Percentiles rank a stretch among this genome's conserved stretches.
phyloP scores from a whole-genome alignment of 2,329 filamentous ascomycete species.

The Nemania serpens region DNA sequence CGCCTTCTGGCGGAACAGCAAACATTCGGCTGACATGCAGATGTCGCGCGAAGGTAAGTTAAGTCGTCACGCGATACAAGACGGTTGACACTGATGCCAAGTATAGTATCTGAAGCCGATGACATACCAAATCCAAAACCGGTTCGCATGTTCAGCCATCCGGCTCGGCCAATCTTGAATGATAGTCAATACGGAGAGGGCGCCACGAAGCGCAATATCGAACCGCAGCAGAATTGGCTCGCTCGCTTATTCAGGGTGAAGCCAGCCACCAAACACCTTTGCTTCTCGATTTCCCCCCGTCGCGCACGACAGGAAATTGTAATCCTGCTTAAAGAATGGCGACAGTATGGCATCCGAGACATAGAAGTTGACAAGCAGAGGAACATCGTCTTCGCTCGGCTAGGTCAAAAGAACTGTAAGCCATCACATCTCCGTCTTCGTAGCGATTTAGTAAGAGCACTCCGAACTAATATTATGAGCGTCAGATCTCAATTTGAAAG shows the following conservation, averaged over 20 bases:
- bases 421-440: neutral
- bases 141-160: slow-evolving; percentile 30
- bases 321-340: slow-evolving; percentile 77
- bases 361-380: slow-evolving; percentile 78
- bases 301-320: slow-evolving; percentile 78
- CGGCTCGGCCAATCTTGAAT: slow-evolving; percentile 19
- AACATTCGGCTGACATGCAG: slow-evolving; percentile 47
- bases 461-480: slow-evolving; percentile 14
- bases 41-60: slow-evolving; percentile 50
- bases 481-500: slow-evolving; percentile 77
- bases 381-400: slow-evolving; percentile 78
- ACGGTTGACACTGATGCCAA: slow-evolving; percentile 25
- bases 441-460: neutral
- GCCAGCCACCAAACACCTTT: slow-evolving; percentile 75
- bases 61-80: neutral
- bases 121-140: slow-evolving; percentile 38
- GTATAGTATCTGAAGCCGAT: slow-evolving; percentile 41
- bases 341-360: slow-evolving; percentile 78
- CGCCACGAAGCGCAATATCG: slow-evolving; percentile 55
- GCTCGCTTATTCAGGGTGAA: slow-evolving; percentile 88
- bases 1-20: slow-evolving; percentile 59
- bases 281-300: slow-evolving; percentile 73
- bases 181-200: slow-evolving; percentile 34
- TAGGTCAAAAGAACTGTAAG: slow-evolving; percentile 80
- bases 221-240: slow-evolving; percentile 82